Evolutionary conservation across 1,284 basidiomycete species (phyloP), one percentile per base, ranked within the genome.

Genomic region (Pascua guehoae): DNA sequence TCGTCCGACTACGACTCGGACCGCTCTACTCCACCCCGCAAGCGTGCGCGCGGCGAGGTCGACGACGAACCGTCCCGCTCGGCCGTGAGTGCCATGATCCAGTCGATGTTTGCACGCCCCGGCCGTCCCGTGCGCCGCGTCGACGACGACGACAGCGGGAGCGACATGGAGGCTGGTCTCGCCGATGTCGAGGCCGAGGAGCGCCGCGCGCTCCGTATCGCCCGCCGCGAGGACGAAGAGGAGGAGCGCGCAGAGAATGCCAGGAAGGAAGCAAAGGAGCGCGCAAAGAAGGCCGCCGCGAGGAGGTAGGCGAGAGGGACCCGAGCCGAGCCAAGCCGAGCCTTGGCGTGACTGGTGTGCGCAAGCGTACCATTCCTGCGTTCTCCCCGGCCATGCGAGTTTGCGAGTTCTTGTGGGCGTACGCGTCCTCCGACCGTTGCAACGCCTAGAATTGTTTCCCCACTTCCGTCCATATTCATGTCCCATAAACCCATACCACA

Each of bases 141-240:
- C 36, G 67, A 68, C 41, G 56, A 64, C 14, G 60, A 65, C 17
- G 62, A 58, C 12, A 63, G 61, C 51, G 64, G 54, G 24, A 66
- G 64, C 39, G 74, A 75, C 64, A 75, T 74, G 71, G 73, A 75
- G 58, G 73, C 73, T 16, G 71, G 71, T 2, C 52, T 74, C 49
- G 65, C 56, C 42, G 74, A 72, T 63, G 67, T 73, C 12, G 72
- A 72, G 53, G 57, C 51, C 46, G 71, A 75, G 60, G 71, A 74
- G 61, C 61, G 58, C 56, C 57, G 66, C 39, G 65, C 71, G 41
- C 62, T 64, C 46, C 60, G 60, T 55, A 71, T 71, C 41, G 74
- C 71, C 9, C 62, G 70, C 40, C 51, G 53, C 49, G 75, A 75
- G 55, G 74, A 75, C 61, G 66, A 71, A 53, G 37, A 56, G 44